A percentile compares a stretch with the other conserved stretches of the same genome.
phyloP scores from a whole-genome alignment of 768 basidiomycete species.

The Mycena epipterygia region DNA sequence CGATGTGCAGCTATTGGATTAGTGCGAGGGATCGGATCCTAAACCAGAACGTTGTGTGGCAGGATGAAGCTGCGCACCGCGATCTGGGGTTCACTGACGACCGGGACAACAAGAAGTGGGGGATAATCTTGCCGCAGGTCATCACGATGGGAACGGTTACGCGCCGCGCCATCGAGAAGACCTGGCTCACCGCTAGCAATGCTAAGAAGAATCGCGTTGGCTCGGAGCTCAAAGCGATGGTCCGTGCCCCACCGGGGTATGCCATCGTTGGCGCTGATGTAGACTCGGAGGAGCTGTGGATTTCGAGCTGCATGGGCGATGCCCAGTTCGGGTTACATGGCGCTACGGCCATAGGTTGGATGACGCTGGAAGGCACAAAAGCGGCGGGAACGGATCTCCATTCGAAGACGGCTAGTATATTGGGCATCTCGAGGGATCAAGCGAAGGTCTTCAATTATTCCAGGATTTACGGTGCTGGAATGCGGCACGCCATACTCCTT shows the following conservation, averaged over 20 bases:
- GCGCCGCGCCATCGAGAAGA: conserved; percentile 96
- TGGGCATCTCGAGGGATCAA: conserved; percentile 93
- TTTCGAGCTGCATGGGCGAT: conserved; percentile 98
- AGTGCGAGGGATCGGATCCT: conserved; percentile 91
- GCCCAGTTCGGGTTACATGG: conserved; percentile 98
- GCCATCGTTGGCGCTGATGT: conserved; percentile 98
- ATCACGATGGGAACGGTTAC: conserved; percentile 99
- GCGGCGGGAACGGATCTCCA: conserved; percentile 95
- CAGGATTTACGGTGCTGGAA: conserved; percentile 98
- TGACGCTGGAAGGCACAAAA: conserved; percentile 99
- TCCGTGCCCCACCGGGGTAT: conserved; percentile 93
- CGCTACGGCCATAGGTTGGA: conserved; percentile 98
- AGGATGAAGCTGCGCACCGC: conserved; percentile 54
- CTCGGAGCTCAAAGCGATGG: conserved; percentile 98
- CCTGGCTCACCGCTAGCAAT: conserved; percentile 98
- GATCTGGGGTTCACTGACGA: conserved; percentile 66
- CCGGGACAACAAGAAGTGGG: conserved; percentile 68
- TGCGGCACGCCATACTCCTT: conserved; percentile 91
- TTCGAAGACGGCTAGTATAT: conserved; percentile 94
- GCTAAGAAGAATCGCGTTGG: conserved; percentile 99
- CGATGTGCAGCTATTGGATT: conserved; percentile 98
- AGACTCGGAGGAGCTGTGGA: conserved; percentile 99
- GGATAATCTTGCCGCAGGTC: conserved; percentile 95
- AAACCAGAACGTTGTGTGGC: conserved; percentile 95
- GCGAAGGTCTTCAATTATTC: conserved; percentile 99